These are phyloP conservation scores for Parathielavia hyrcaniae DNA, from an alignment of 495 filamentous ascomycete species.

Conservation along the genomic window DNA sequence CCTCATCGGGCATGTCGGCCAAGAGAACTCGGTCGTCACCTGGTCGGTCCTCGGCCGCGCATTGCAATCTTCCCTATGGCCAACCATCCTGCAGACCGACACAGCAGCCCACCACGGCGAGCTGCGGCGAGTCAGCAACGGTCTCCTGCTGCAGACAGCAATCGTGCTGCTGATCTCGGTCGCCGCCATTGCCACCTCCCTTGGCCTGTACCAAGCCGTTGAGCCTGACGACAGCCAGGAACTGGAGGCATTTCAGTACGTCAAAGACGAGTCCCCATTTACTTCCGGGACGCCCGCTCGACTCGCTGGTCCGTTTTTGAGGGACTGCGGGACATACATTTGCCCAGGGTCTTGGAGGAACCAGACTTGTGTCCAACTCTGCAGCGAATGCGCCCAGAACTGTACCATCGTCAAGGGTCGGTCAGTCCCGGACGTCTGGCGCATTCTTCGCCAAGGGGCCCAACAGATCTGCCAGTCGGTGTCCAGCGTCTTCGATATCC, in stretches of 20 bases:
- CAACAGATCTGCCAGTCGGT: constrained; percentile 30
- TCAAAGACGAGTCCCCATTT: constrained; percentile 6
- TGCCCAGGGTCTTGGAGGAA: constrained; percentile 9
- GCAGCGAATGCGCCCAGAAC: not conserved
- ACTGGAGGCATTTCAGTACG: constrained; percentile 8
- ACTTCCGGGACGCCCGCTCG: not conserved
- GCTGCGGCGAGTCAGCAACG: constrained; percentile 2
- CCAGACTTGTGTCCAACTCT: not conserved
- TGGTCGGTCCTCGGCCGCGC: constrained; percentile 7
- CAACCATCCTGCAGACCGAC: constrained; percentile 4
- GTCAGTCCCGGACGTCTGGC: constrained; percentile 17
- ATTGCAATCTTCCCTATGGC: constrained; percentile 4
- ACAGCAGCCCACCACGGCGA: constrained; percentile 2
- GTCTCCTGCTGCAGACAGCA: not conserved
- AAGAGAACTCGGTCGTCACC: constrained; percentile 4
- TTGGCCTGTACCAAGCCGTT: constrained; percentile 9
- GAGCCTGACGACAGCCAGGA: not conserved
- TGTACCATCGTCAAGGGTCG: not conserved
- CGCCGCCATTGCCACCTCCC: constrained; percentile 11
- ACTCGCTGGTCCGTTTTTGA: not conserved
- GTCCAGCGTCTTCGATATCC: constrained; percentile 39
- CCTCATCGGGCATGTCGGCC: not conserved
- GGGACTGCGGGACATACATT: not conserved
- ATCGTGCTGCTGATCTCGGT: not conserved
- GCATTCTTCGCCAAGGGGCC: constrained; percentile 26